A percentile compares a stretch with the other conserved stretches of the same genome.
These are phyloP conservation scores for Ogataea populi-albae DNA, from an alignment of 805 yeast species.

Conservation along the genomic window DNA sequence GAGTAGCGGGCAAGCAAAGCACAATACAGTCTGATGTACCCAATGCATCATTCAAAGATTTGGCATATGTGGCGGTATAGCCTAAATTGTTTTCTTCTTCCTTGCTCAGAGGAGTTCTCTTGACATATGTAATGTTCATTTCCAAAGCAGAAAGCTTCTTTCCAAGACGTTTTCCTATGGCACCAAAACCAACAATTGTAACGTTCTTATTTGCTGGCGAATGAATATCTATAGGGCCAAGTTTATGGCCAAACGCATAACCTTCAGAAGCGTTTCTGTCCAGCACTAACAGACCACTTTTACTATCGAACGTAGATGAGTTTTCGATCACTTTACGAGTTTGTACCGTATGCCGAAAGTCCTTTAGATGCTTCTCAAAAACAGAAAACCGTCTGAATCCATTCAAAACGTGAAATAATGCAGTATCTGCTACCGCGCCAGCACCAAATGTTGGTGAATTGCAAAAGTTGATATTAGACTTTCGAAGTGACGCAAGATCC, in stretches of 20 bases:
- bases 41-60: constrained; percentile 40
- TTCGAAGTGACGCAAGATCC: constrained; percentile 37
- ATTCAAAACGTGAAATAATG: constrained; percentile 53
- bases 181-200: constrained; percentile 71
- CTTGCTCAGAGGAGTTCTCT: constrained; percentile 44
- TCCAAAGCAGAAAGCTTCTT: constrained; percentile 55
- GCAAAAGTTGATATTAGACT: constrained; percentile 47
- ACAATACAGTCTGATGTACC: constrained; percentile 52
- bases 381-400: constrained; percentile 56
- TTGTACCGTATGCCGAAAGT: constrained; percentile 40
- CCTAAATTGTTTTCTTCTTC: constrained; percentile 39
- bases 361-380: constrained; percentile 42
- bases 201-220: constrained; percentile 58
- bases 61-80: constrained; percentile 43
- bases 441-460: constrained; percentile 62
- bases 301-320: constrained; percentile 25
- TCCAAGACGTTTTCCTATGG: constrained; percentile 68
- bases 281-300: constrained; percentile 29
- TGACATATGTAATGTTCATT: constrained; percentile 61
- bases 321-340: constrained; percentile 42
- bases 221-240: constrained; percentile 43
- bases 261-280: constrained; percentile 6
- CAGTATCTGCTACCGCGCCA: constrained; percentile 72
- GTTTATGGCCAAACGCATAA: constrained; percentile 39
- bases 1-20: constrained; percentile 63